Conservation (phyloP, 257 asterid species). For the Rhazya stricta region DNA sequence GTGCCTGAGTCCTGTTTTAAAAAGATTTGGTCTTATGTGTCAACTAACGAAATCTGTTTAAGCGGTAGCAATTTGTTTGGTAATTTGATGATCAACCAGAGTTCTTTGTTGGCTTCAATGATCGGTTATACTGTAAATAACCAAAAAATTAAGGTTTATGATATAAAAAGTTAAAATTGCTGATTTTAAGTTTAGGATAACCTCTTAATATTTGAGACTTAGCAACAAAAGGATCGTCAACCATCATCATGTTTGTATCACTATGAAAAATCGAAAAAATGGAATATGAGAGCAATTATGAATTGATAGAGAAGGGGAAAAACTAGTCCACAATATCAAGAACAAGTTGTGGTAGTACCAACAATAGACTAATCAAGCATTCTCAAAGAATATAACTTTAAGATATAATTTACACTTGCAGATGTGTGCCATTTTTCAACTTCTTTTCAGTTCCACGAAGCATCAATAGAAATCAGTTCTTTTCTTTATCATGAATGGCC, state of each 20-base stretch:
- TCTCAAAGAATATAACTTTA: constrained; percentile 20
- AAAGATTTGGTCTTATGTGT: no score
- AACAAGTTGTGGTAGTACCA: background rate
- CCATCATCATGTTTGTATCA: constrained; percentile 99
- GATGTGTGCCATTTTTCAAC: constrained; percentile 93
- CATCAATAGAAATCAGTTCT: constrained; percentile 81
- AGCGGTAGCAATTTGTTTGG: no score
- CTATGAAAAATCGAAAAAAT: constrained; percentile 34
- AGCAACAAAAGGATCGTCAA: constrained; percentile 98
- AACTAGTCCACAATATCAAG: constrained; percentile 1
- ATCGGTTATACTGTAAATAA: constrained; percentile 77
- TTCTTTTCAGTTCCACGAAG: constrained; percentile 95
- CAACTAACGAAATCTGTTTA: no score
- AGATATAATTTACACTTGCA: constrained; percentile 94
- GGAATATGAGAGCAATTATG: constrained; percentile 9
- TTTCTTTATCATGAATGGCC: constrained; percentile 95
- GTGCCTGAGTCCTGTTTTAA: no score
- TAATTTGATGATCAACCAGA: no score
- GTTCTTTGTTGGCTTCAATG: constrained; percentile 91
- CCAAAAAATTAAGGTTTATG: constrained; percentile 11
- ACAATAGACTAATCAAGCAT: constrained; percentile 1
- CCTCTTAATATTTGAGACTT: constrained; percentile 92
- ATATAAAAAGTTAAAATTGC: no score
- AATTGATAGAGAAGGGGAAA: constrained; percentile 5
- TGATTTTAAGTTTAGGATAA: no score